These are phyloP conservation scores for Alnus glutinosa DNA, from an alignment of 306 rosid genomes.

Conservation along the genomic window DNA sequence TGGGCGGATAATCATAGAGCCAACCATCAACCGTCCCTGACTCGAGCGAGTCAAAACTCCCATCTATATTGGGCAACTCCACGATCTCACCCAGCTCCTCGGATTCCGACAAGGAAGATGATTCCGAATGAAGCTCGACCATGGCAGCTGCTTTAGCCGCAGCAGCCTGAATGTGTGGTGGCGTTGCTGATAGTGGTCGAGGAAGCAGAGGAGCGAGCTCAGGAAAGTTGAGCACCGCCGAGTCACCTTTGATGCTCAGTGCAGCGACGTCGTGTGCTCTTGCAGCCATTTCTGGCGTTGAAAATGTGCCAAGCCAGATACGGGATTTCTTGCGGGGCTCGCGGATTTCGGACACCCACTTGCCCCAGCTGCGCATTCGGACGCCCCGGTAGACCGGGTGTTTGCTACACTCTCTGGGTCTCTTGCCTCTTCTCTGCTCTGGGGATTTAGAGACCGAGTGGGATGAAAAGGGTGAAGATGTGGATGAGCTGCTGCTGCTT, in stretches of 20 bases:
- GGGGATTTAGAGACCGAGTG: not conserved
- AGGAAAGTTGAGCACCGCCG: not conserved
- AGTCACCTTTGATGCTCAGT: slow-evolving; percentile 11
- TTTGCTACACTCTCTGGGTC: slow-evolving; percentile 10
- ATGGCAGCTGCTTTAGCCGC: slow-evolving; percentile 48
- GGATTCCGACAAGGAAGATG: slow-evolving; percentile 12
- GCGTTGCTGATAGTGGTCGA: not conserved
- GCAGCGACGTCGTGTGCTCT: slow-evolving; percentile 33
- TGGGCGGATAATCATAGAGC: slow-evolving; percentile 19
- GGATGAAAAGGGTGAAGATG: not conserved
- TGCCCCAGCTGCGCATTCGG: slow-evolving; percentile 32
- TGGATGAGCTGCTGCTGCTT: not conserved
- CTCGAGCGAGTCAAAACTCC: slow-evolving; percentile 32
- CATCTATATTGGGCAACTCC: slow-evolving; percentile 50
- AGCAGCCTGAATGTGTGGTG: slow-evolving; percentile 38
- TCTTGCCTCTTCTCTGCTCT: not conserved
- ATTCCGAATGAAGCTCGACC: slow-evolving; percentile 35
- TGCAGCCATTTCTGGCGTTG: slow-evolving; percentile 34
- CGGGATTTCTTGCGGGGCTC: slow-evolving; percentile 34
- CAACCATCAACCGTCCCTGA: slow-evolving; percentile 36
- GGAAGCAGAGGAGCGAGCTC: not conserved
- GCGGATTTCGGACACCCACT: slow-evolving; percentile 37
- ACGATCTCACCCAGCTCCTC: slow-evolving; percentile 48
- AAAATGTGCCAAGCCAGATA: slow-evolving; percentile 33
- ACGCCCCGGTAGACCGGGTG: slow-evolving; percentile 28